phyloP scores from a whole-genome alignment of 83 land plant genomes.

The Picea abies region DNA sequence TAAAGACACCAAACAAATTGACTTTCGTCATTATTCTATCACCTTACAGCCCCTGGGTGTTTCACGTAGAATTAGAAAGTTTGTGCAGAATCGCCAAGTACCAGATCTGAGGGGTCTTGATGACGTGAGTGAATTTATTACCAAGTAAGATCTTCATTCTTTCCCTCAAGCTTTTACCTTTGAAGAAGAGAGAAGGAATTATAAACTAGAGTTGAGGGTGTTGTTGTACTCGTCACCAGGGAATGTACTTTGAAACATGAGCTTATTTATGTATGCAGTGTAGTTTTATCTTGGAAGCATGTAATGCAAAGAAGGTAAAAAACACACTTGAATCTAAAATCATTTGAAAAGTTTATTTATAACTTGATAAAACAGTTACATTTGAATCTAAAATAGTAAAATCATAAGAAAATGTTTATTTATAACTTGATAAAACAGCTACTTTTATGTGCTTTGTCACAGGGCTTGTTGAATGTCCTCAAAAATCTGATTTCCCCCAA shows the following conservation, averaged over 20 bases:
- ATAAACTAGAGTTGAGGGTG: not conserved
- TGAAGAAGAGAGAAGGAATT: not conserved
- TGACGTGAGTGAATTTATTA: slow-evolving; percentile 95
- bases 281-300: not conserved
- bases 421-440: too few relatives aligned
- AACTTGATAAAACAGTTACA: too few relatives aligned
- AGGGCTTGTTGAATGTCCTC: too few relatives aligned
- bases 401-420: too few relatives aligned
- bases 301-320: not conserved
- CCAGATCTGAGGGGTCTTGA: slow-evolving; percentile 88
- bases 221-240: not conserved
- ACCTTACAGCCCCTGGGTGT: slow-evolving; percentile 93
- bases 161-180: slow-evolving; percentile 9
- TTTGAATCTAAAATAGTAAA: not conserved
- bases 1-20: slow-evolving; percentile 83
- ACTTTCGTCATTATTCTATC: slow-evolving; percentile 95
- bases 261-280: not conserved
- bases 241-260: not conserved
- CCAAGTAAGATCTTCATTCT: slow-evolving; percentile 56
- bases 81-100: slow-evolving; percentile 88
- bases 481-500: too few relatives aligned
- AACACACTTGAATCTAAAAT: not conserved
- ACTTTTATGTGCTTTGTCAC: too few relatives aligned
- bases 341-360: too few relatives aligned
- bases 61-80: slow-evolving; percentile 84